phyloP scores from a whole-genome alignment of 345 rosid species.

The Gossypium arboreum region DNA sequence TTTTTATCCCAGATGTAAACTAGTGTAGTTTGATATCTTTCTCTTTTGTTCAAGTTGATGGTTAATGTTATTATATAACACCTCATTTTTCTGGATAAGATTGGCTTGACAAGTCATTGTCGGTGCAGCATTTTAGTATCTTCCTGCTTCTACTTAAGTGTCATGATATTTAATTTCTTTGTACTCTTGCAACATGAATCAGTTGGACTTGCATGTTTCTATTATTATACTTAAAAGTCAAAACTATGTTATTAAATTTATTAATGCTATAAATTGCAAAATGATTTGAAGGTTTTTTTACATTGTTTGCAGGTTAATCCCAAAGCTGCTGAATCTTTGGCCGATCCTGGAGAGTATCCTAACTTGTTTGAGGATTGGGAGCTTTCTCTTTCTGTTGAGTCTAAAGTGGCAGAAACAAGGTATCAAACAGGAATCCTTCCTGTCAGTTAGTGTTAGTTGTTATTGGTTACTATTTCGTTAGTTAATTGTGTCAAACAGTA shows the following conservation, averaged over 20 bases:
- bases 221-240: neutral
- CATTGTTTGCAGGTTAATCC: constrained; percentile 67
- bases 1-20: neutral
- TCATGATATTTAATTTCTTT: neutral
- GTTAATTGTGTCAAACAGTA: constrained; percentile 16
- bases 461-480: neutral
- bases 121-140: neutral
- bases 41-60: neutral
- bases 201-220: neutral
- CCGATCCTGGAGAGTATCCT: constrained; percentile 97
- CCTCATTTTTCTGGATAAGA: neutral
- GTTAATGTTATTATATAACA: neutral
- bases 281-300: constrained; percentile 2
- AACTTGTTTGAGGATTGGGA: constrained; percentile 99
- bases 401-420: constrained; percentile 75
- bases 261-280: neutral
- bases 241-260: neutral
- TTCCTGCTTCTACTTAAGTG: neutral
- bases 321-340: constrained; percentile 97
- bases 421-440: constrained; percentile 17
- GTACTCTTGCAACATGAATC: neutral
- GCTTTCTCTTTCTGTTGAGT: constrained; percentile 82
- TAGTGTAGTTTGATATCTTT: neutral
- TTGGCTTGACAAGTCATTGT: constrained; percentile 1
- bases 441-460: neutral